Conservation (phyloP, 208 protist genomes). For the Trypanosoma avium region DNA sequence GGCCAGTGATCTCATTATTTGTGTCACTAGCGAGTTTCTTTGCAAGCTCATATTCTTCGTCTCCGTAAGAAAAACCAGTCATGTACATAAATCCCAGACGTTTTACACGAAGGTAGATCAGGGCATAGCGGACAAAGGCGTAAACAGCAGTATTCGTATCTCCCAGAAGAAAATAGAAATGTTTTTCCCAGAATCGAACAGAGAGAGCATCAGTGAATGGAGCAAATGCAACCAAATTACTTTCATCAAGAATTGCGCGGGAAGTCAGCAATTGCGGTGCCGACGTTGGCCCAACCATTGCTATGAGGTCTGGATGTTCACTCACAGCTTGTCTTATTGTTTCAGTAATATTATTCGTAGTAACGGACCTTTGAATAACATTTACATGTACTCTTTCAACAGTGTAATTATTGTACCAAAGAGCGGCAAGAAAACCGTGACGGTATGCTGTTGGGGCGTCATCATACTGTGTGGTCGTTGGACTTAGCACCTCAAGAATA, state of each 20-base stretch:
- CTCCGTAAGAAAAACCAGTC: slow-evolving; percentile 33
- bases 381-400: background rate
- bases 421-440: slow-evolving; percentile 1
- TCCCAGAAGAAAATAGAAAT: slow-evolving; percentile 32
- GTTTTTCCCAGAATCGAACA: slow-evolving; percentile 23
- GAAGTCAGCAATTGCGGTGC: background rate
- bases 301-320: background rate
- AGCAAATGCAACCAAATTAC: slow-evolving; percentile 29
- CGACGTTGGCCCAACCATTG: background rate
- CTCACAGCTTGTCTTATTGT: background rate
- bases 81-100: slow-evolving; percentile 60
- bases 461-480: background rate
- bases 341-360: background rate
- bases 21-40: slow-evolving; percentile 5
- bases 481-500: background rate
- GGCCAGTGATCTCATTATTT: background rate
- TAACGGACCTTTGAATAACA: background rate
- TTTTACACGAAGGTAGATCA: slow-evolving; percentile 5
- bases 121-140: slow-evolving; percentile 13
- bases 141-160: slow-evolving; percentile 1
- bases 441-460: background rate
- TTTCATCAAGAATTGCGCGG: background rate
- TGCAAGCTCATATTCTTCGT: slow-evolving; percentile 28
- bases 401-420: slow-evolving; percentile 1
- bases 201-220: slow-evolving; percentile 17